Percentiles rank a stretch among this genome's conserved stretches.
These are phyloP conservation scores for Chlorella sp. DNA, from an alignment of 139 green algal species.

Conservation along the genomic window DNA sequence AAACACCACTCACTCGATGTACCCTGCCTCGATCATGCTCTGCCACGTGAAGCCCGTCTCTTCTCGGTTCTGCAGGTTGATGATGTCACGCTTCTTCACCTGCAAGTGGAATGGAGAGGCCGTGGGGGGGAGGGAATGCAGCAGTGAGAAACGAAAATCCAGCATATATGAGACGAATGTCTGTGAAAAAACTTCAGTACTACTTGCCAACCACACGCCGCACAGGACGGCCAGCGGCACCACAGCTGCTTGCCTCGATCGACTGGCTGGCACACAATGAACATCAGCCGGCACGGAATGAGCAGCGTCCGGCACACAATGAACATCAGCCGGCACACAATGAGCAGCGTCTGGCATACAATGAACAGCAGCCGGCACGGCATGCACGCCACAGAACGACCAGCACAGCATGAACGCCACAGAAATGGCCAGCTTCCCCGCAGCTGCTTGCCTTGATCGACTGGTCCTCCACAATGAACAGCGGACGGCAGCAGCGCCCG, in stretches of 20 bases:
- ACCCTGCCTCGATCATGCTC: conserved; percentile 65
- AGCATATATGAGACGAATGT: not conserved
- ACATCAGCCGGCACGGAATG: no score
- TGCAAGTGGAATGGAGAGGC: not conserved
- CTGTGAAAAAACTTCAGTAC: no score
- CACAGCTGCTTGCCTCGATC: no score
- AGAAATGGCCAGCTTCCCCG: not conserved
- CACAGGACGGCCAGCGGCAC: no score
- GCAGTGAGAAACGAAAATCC: not conserved
- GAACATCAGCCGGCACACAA: no score
- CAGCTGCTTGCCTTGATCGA: conserved; percentile 18
- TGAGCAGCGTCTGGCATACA: no score
- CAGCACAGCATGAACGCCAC: not conserved
- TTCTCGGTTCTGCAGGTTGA: conserved; percentile 53
- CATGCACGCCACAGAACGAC: no score
- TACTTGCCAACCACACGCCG: no score
- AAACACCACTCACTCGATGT: conserved; percentile 83
- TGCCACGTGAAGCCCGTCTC: conserved; percentile 63
- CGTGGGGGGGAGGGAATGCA: not conserved
- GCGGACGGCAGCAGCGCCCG: conserved; percentile 83
- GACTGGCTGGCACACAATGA: no score
- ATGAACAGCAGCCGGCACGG: no score
- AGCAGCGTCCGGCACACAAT: no score
- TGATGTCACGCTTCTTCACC: conserved; percentile 87
- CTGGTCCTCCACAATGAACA: conserved; percentile 96